A percentile compares a stretch with the other conserved stretches of the same genome.
These are phyloP conservation scores for Hymenoscyphus fraxineus DNA, from an alignment of 2,329 filamentous ascomycete species.

Conservation along the genomic window DNA sequence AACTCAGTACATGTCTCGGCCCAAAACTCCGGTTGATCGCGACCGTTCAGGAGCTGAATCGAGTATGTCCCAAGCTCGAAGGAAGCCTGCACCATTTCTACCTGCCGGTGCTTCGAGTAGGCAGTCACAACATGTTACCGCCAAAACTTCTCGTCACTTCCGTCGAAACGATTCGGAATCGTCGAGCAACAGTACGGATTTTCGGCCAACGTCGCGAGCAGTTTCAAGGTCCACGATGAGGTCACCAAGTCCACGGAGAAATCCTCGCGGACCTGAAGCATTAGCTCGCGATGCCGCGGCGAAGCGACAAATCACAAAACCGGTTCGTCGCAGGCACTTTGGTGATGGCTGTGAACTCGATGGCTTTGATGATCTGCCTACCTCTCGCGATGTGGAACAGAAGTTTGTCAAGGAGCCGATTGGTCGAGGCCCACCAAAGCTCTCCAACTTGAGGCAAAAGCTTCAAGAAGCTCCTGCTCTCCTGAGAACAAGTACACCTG, in stretches of 20 bases:
- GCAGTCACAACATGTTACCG: slow-evolving; percentile 73
- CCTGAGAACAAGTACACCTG: slow-evolving; percentile 51
- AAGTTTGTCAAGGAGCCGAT: slow-evolving; percentile 78
- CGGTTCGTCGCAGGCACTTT: slow-evolving; percentile 67
- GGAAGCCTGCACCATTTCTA: slow-evolving; percentile 69
- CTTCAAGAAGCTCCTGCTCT: slow-evolving; percentile 52
- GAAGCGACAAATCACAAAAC: slow-evolving; percentile 71
- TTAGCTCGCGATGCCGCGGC: slow-evolving; percentile 45
- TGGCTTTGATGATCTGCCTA: slow-evolving; percentile 90
- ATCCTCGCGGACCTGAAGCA: slow-evolving; percentile 41
- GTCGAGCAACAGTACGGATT: slow-evolving; percentile 53
- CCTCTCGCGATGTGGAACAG: slow-evolving; percentile 75
- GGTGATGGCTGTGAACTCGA: slow-evolving; percentile 92
- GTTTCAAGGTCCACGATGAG: slow-evolving; percentile 56
- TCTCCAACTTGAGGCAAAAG: slow-evolving; percentile 51
- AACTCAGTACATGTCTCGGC: slow-evolving; percentile 52
- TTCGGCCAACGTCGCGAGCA: slow-evolving; percentile 54
- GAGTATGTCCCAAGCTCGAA: slow-evolving; percentile 51
- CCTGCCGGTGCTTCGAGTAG: slow-evolving; percentile 70
- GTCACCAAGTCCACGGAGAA: slow-evolving; percentile 51
- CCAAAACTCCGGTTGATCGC: slow-evolving; percentile 67
- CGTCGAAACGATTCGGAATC: slow-evolving; percentile 81
- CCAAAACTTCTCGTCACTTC: slow-evolving; percentile 67
- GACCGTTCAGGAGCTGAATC: slow-evolving; percentile 46
- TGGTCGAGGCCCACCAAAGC: slow-evolving; percentile 63